Conservation (phyloP, 495 filamentous ascomycete genomes). For the Tuber microsphaerosporum region DNA sequence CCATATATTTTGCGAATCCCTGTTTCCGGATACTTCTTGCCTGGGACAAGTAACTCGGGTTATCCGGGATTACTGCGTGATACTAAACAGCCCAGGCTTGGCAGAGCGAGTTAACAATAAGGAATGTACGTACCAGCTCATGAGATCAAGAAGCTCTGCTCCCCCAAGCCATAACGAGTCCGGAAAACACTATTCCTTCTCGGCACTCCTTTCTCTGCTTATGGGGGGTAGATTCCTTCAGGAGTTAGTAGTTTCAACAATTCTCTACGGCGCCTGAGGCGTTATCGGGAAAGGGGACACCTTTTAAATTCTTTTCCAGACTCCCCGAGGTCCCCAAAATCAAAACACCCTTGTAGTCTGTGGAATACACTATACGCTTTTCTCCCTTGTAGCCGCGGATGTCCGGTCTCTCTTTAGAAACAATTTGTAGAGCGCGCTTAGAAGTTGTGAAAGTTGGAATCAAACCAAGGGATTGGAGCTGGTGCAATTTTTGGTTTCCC, state of each 20-base stretch:
- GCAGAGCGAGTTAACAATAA: background rate
- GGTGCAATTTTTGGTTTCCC: no score
- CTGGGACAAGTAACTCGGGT: no score
- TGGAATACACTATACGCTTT: background rate
- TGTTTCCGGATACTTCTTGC: no score
- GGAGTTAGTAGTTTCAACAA: background rate
- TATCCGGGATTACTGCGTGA: background rate
- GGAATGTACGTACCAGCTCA: background rate
- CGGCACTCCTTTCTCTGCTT: background rate
- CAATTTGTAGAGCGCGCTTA: background rate
- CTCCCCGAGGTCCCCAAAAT: background rate
- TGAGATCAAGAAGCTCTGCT: background rate
- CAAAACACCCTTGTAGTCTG: background rate
- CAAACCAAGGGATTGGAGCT: background rate
- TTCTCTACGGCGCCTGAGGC: background rate
- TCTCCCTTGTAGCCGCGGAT: background rate
- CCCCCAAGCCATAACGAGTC: no score
- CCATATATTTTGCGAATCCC: no score
- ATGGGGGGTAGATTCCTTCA: background rate
- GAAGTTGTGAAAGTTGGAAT: background rate
- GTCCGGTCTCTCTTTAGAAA: background rate
- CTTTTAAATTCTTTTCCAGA: background rate
- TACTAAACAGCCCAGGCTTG: background rate
- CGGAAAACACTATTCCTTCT: background rate
- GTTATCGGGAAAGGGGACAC: background rate